These are phyloP conservation scores for Candida nanaspora DNA, from an alignment of 805 yeast genomes.

Conservation along the genomic window DNA sequence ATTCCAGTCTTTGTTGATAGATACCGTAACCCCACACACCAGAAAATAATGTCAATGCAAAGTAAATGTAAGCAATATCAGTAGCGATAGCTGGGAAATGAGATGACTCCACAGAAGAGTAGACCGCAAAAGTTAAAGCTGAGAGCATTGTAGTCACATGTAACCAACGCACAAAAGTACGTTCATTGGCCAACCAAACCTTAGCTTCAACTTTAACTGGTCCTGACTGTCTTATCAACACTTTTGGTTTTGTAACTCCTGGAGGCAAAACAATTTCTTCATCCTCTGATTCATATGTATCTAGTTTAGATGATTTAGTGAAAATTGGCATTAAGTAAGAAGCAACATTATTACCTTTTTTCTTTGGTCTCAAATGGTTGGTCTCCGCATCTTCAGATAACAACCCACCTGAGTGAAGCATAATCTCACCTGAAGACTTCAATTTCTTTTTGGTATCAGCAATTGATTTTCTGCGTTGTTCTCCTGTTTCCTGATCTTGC, in stretches of 20 bases:
- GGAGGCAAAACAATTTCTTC: constrained; percentile 81
- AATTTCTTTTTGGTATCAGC: background rate
- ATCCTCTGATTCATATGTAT: constrained; percentile 66
- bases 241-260: constrained; percentile 80
- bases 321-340: constrained; percentile 25
- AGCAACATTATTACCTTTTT: constrained; percentile 9
- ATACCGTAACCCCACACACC: constrained; percentile 86
- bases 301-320: constrained; percentile 24
- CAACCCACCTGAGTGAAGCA: too few species aligned
- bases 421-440: too few species aligned
- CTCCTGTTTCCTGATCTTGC: background rate
- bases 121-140: constrained; percentile 77
- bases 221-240: constrained; percentile 78
- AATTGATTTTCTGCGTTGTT: background rate
- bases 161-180: constrained; percentile 95
- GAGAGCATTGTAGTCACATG: constrained; percentile 81
- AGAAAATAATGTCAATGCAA: constrained; percentile 72
- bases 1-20: constrained; percentile 60
- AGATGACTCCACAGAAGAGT: constrained; percentile 65
- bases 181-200: constrained; percentile 97
- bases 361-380: constrained; percentile 1
- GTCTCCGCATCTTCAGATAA: background rate
- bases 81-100: constrained; percentile 59
- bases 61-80: constrained; percentile 69
- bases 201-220: constrained; percentile 94